Percentiles rank a stretch among this genome's conserved stretches.
phyloP scores from a whole-genome alignment of 768 basidiomycete species.

The Mycena sanguinolenta region DNA sequence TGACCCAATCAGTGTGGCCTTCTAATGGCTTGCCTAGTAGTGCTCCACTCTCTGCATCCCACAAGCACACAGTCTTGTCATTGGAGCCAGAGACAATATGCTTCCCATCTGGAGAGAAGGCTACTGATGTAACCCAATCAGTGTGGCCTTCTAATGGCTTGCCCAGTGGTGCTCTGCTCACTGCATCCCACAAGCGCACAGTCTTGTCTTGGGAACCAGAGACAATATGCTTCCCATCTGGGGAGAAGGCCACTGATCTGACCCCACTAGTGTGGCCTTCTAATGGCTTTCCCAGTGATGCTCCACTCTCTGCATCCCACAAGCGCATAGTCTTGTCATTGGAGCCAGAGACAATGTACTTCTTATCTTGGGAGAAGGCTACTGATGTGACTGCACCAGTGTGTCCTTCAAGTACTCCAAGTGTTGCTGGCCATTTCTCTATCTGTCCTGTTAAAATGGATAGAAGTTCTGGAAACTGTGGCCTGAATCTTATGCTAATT shows the following conservation, averaged over 20 bases:
- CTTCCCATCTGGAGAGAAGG: slow-evolving; percentile 1
- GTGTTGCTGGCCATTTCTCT: slow-evolving; percentile 12
- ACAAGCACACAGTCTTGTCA: not conserved
- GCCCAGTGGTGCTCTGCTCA: not conserved
- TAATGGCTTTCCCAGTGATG: not conserved
- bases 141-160: slow-evolving; percentile 5
- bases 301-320: slow-evolving; percentile 13
- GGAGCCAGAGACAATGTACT: not conserved
- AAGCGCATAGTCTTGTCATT: not conserved
- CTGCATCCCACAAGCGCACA: slow-evolving; percentile 7
- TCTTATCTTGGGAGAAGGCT: not conserved
- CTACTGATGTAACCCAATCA: not conserved
- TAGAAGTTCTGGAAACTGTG: slow-evolving; percentile 1
- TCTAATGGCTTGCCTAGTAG: not conserved
- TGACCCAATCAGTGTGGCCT: not conserved
- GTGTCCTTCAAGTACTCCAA: slow-evolving; percentile 10
- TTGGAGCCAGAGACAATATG: not conserved
- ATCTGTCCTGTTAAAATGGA: slow-evolving; percentile 2
- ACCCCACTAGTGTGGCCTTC: not conserved
- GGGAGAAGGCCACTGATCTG: slow-evolving; percentile 2
- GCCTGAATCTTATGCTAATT: not conserved
- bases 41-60: slow-evolving; percentile 1
- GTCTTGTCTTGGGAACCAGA: not conserved
- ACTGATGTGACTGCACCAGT: not conserved
- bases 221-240: slow-evolving; percentile 8